Evolutionary conservation across 148 eudicot species (phyloP).

Genomic region (Rhododendron ferrugineum): DNA sequence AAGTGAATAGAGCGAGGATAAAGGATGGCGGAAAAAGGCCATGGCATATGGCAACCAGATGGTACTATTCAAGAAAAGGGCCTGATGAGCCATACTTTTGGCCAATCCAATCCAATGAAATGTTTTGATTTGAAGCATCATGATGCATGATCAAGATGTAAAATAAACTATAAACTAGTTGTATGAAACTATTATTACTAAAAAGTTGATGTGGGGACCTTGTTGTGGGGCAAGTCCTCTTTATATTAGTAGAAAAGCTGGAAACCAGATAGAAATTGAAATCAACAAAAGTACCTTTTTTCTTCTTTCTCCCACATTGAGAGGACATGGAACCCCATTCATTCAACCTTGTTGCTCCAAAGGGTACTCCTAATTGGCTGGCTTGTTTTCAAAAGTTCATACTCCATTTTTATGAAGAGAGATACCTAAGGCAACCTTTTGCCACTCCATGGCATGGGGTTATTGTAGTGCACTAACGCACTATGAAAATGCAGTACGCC

Average conservation of each 20-base stretch:
- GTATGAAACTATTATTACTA: too few relatives aligned
- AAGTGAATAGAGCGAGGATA: too few relatives aligned
- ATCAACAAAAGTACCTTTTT: not conserved
- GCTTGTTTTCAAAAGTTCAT: not conserved
- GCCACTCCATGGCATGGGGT: not conserved
- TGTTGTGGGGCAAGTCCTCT: not conserved
- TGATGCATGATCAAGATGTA: not conserved
- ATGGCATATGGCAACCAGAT: too few relatives aligned
- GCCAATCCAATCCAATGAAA: constrained; percentile 16
- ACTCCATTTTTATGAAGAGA: not conserved
- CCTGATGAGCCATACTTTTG: not conserved
- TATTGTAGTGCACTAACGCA: too few relatives aligned
- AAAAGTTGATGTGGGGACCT: not conserved
- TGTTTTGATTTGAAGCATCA: constrained; percentile 13
- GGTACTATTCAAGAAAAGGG: not conserved
- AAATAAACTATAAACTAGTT: not conserved
- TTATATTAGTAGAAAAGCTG: not conserved
- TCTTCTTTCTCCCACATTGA: not conserved
- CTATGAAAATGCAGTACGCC: too few relatives aligned
- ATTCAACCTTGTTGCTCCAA: constrained; percentile 3
- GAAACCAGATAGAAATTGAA: not conserved
- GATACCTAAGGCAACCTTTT: not conserved
- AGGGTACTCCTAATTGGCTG: not conserved
- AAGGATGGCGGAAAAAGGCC: too few relatives aligned
- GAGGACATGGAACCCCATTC: not conserved